Evolutionary conservation across 2,329 filamentous ascomycete genomes (phyloP).

Genomic region (Seiridium unicorne): DNA sequence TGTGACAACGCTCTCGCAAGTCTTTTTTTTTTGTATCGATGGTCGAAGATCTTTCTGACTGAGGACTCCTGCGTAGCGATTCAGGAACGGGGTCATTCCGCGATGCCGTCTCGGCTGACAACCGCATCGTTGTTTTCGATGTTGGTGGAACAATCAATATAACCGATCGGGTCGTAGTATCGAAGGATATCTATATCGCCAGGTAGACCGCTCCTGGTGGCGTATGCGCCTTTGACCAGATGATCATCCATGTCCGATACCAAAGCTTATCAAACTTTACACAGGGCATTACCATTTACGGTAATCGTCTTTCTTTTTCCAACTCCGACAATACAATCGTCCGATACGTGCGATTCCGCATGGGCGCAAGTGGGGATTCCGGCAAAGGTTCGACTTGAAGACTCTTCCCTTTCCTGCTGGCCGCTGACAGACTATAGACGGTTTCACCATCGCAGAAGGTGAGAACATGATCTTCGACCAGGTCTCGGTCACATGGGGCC

Average conservation of each 20-base stretch:
- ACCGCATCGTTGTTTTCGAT: constrained; percentile 49
- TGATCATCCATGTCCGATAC: no score
- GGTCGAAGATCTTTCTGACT: no score
- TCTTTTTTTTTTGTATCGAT: not conserved
- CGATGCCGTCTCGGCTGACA: constrained; percentile 44
- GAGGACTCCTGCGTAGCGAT: constrained; percentile 26
- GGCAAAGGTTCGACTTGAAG: constrained; percentile 36
- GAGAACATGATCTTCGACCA: constrained; percentile 57
- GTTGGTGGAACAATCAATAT: constrained; percentile 50
- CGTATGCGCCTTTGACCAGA: constrained; percentile 25
- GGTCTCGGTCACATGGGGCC: constrained; percentile 51
- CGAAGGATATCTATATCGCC: constrained; percentile 45
- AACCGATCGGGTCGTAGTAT: constrained; percentile 42
- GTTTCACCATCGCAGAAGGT: constrained; percentile 50
- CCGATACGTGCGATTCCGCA: constrained; percentile 53
- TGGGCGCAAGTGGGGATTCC: constrained; percentile 47
- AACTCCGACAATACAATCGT: constrained; percentile 52
- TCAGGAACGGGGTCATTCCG: constrained; percentile 46
- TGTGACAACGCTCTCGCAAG: constrained; percentile 43
- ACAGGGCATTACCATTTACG: constrained; percentile 48
- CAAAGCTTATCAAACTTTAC: no score
- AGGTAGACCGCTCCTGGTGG: constrained; percentile 50
- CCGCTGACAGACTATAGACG: constrained; percentile 29
- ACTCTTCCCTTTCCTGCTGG: not conserved
- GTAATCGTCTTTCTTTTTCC: constrained; percentile 52